Base-by-base conservation (phyloP, 768 basidiomycete species). In the Agrocybe praecox region DNA sequence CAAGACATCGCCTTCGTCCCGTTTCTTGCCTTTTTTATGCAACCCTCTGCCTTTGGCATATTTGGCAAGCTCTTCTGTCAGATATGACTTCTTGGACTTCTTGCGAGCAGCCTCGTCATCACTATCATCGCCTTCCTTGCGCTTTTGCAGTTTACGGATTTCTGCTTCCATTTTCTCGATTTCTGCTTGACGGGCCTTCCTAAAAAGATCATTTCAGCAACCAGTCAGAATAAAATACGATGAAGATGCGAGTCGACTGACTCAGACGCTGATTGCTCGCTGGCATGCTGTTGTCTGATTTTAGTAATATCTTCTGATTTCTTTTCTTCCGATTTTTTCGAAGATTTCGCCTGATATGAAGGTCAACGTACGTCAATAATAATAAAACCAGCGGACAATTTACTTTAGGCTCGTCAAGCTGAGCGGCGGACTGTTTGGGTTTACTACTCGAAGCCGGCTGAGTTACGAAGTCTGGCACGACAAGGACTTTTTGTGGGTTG, bases 121-220 rank as follows among this genome's bases (percentile, higher is more conserved):
- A 43, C 82, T 86, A 22, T 79, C 80, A 14, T 77, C 76, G 1
- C 78, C 83, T 23, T 78, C 81, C 9, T 81, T 82, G 43, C 79
- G 80, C 58, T 86, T 85, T 24, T 84, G 78, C 7, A 96, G 83
- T 59, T 84, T 88, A 22, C 92, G 88, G 53, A 98, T 90, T 45
- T 94, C 90, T 7, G 85, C 86, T 70, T 98, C 93, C 87, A 98
- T 92, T 64, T 83, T 88, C 62, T 87, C 88, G 49, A 97, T 92
- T 68, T 94, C 87, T 7, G 84, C 77, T 65, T 88, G 83, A 19
- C 90, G 89, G 11, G 81, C 72, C 32, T 79, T 78, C 51, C 89
- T 94, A 56, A n/a, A n/a, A n/a, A n/a, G n/a, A n/a, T n/a, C n/a
- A n/a, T n/a, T n/a, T n/a, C n/a, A n/a, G n/a, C n/a, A n/a, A n/a